A percentile compares a stretch with the other conserved stretches of the same genome.
These are phyloP conservation scores for Rhododendron kiyosumense DNA, from an alignment of 148 eudicot genomes.

Conservation along the genomic window DNA sequence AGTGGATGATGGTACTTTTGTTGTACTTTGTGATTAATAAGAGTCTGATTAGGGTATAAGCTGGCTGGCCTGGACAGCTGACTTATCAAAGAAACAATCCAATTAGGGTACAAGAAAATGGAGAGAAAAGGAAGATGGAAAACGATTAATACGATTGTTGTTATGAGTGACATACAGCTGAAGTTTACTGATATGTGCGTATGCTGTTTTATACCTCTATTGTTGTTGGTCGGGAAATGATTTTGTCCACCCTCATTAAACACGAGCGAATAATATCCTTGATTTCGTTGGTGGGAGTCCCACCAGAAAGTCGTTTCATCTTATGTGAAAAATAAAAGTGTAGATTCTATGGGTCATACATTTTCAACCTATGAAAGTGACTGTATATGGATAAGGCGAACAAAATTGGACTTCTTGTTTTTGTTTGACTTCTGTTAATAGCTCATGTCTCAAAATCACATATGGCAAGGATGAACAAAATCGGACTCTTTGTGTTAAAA, in stretches of 20 bases:
- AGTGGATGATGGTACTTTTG: constrained; percentile 7
- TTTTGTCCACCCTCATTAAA: neutral
- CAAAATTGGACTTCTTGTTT: neutral
- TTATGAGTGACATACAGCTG: constrained; percentile 4
- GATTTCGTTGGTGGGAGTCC: neutral
- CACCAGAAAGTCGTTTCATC: neutral
- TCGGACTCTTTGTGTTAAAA: neutral
- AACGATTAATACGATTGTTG: neutral
- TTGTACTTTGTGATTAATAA: neutral
- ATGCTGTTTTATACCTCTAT: too few species aligned
- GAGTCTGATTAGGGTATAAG: neutral
- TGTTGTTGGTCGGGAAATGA: too few species aligned
- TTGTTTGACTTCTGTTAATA: neutral
- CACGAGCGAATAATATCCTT: neutral
- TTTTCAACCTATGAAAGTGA: neutral
- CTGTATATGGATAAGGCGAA: neutral
- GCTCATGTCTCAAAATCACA: neutral
- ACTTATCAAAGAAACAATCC: too few species aligned
- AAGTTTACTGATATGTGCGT: neutral
- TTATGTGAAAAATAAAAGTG: neutral
- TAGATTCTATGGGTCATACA: neutral
- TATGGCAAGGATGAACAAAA: neutral
- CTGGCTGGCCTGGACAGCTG: neutral
- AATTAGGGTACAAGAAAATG: neutral
- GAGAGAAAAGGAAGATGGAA: too few species aligned